Percentiles rank a stretch among this genome's conserved stretches.
phyloP scores from a whole-genome alignment of 2,329 filamentous ascomycete genomes.

The Rhexocercosporidium sp. region DNA sequence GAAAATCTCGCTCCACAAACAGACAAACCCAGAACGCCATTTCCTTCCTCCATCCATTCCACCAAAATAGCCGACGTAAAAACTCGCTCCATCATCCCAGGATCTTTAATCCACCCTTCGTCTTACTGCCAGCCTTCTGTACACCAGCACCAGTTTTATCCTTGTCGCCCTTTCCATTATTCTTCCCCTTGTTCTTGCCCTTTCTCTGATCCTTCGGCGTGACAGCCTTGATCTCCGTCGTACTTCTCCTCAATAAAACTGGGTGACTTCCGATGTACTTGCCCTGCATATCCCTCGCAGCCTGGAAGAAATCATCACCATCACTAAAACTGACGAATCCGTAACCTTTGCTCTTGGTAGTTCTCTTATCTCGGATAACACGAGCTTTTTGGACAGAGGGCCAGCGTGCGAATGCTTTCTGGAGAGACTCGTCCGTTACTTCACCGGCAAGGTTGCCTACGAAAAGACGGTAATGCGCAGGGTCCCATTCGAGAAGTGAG shows the following conservation, averaged over 20 bases:
- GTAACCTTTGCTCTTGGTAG: slow-evolving; percentile 94
- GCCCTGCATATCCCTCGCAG: slow-evolving; percentile 96
- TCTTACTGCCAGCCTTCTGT: slow-evolving; percentile 68
- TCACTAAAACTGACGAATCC: slow-evolving; percentile 97
- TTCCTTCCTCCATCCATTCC: neutral
- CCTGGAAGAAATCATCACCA: slow-evolving; percentile 94
- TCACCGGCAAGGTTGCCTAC: slow-evolving; percentile 97
- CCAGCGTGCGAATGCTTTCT: slow-evolving; percentile 93
- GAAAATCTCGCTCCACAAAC: neutral
- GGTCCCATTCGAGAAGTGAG: slow-evolving; percentile 92
- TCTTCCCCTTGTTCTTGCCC: slow-evolving; percentile 47
- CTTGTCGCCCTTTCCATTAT: slow-evolving; percentile 45
- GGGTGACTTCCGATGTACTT: slow-evolving; percentile 99
- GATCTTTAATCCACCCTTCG: slow-evolving; percentile 67
- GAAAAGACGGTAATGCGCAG: slow-evolving; percentile 90
- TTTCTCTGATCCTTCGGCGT: slow-evolving; percentile 68
- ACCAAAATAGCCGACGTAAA: neutral
- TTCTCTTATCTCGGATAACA: slow-evolving; percentile 93
- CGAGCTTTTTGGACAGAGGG: slow-evolving; percentile 88
- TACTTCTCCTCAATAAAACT: slow-evolving; percentile 83
- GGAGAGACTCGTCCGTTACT: slow-evolving; percentile 92
- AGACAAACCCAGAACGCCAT: neutral
- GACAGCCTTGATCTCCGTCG: slow-evolving; percentile 85
- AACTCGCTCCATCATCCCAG: slow-evolving; percentile 56
- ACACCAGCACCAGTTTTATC: slow-evolving; percentile 55